Conservation (phyloP, 2,329 filamentous ascomycete genomes). For the Alternaria sp. region DNA sequence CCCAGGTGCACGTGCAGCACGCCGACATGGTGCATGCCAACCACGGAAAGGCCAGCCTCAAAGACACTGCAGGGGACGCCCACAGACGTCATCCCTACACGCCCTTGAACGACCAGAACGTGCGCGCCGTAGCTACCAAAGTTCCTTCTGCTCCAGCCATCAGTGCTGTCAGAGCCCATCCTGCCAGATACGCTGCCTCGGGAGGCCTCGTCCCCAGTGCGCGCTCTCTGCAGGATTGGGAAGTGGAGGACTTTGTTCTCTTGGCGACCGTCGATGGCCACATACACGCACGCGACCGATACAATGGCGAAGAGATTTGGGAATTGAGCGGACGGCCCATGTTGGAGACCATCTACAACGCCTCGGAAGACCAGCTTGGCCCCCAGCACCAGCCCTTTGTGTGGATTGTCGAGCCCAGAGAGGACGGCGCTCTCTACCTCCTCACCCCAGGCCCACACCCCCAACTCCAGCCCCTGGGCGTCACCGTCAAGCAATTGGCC, state of each 20-base stretch:
- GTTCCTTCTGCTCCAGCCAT: slow-evolving; percentile 77
- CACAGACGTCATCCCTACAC: slow-evolving; percentile 36
- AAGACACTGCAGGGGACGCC: slow-evolving; percentile 30
- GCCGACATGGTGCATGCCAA: slow-evolving; percentile 24
- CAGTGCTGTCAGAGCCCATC: slow-evolving; percentile 92
- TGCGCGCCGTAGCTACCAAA: slow-evolving; percentile 95
- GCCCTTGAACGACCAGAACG: slow-evolving; percentile 64
- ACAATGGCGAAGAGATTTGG: slow-evolving; percentile 85
- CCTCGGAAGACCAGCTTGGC: slow-evolving; percentile 51
- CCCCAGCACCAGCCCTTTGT: slow-evolving; percentile 79
- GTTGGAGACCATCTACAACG: slow-evolving; percentile 85
- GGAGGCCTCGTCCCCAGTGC: slow-evolving; percentile 70
- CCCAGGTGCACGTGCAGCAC: slow-evolving; percentile 38
- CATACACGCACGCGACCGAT: slow-evolving; percentile 88
- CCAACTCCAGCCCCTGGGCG: slow-evolving; percentile 70
- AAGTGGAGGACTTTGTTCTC: slow-evolving; percentile 99
- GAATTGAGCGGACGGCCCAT: slow-evolving; percentile 85
- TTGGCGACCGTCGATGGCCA: slow-evolving; percentile 99
- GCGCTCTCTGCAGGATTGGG: slow-evolving; percentile 98
- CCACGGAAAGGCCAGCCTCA: slow-evolving; percentile 18
- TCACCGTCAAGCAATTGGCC: slow-evolving; percentile 87
- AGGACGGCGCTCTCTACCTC: slow-evolving; percentile 85
- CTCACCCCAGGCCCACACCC: slow-evolving; percentile 73
- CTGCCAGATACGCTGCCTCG: slow-evolving; percentile 64
- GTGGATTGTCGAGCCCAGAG: slow-evolving; percentile 93